A percentile compares a stretch with the other conserved stretches of the same genome.
Conservation (phyloP, 768 basidiomycete species). For the Astraeus odoratus region DNA sequence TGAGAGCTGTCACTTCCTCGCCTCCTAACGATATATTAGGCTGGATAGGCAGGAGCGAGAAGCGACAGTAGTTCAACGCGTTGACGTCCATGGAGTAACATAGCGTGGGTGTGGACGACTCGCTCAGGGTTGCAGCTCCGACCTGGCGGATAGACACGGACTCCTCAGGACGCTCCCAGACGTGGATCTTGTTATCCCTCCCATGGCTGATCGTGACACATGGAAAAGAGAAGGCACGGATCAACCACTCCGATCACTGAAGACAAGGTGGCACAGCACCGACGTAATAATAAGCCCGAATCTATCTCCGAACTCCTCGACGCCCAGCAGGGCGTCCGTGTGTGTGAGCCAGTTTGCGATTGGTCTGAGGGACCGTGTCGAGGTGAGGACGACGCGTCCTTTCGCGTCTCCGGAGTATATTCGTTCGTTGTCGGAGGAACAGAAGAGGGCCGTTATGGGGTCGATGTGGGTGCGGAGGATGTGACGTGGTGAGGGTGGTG, state of each 20-base stretch:
- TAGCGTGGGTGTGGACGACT: slow-evolving; percentile 43
- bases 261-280: neutral
- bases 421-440: slow-evolving; percentile 70
- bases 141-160: slow-evolving; percentile 43
- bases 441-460: slow-evolving; percentile 50
- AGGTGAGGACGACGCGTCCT: slow-evolving; percentile 72
- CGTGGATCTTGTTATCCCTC: slow-evolving; percentile 79
- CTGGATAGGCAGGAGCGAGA: slow-evolving; percentile 51
- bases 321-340: slow-evolving; percentile 63
- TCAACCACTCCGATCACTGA: too few species aligned
- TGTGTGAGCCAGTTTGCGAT: slow-evolving; percentile 76
- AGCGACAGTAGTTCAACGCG: slow-evolving; percentile 89
- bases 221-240: neutral
- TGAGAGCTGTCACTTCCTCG: slow-evolving; percentile 34
- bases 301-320: slow-evolving; percentile 64
- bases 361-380: slow-evolving; percentile 69
- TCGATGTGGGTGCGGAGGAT: slow-evolving; percentile 67
- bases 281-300: slow-evolving; percentile 39
- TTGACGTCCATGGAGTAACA: slow-evolving; percentile 81
- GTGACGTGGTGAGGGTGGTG: slow-evolving; percentile 58
- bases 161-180: slow-evolving; percentile 55
- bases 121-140: slow-evolving; percentile 47
- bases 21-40: slow-evolving; percentile 1
- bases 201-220: slow-evolving; percentile 39
- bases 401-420: slow-evolving; percentile 83